Evolutionary conservation across 2,329 filamentous ascomycete genomes (phyloP), one percentile per base, ranked within the genome.

Genomic region (Penicillium sp.): DNA sequence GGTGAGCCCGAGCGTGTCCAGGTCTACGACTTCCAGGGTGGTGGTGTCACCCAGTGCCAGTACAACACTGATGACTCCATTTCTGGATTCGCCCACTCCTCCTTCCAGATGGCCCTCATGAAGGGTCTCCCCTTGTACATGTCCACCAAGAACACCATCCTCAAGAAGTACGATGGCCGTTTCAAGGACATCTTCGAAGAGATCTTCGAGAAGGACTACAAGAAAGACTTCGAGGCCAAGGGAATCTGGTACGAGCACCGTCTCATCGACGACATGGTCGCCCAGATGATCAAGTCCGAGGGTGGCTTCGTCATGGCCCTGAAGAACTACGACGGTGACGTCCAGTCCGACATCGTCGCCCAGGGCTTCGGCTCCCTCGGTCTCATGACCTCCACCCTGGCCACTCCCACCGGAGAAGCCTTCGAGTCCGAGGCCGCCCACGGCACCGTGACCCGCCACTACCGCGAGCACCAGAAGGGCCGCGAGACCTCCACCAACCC

Each of bases 111-210:
- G 65, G 93, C 94, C 32, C 80, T 97, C 43, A 82, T 86, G 76
- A 94, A 96, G 85, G 82, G 82, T 61, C 81, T 96, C 64, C 94
- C 94, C n/a, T 83, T 99, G 70, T 99, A 97, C 83, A 95, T 97
- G 93, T 96, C 91, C 84, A 99, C 94, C 78, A 99, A 99, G 89
- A 97, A 97, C 84, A 99, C 94, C 67, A 99, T 99, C 68, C 82
- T 99, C 66, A 99, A 99, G 84, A 93, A 92, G 77, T 99, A 99
- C 79, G 94, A 99, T 73, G 94, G 94, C 49, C 86, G 90, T 68
- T 99, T 99, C 86, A 97, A 97, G 87, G 94, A 99, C 72, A 95
- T 97, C 76, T 99, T 99, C 86, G 90, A 99, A 84, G 90, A 95
- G 71, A 86, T 97, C 69, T 99, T 93, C 79, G 91, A 97, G 61